Evolutionary conservation across 2,329 filamentous ascomycete species (phyloP).

Genomic region (Periconia digitata): DNA sequence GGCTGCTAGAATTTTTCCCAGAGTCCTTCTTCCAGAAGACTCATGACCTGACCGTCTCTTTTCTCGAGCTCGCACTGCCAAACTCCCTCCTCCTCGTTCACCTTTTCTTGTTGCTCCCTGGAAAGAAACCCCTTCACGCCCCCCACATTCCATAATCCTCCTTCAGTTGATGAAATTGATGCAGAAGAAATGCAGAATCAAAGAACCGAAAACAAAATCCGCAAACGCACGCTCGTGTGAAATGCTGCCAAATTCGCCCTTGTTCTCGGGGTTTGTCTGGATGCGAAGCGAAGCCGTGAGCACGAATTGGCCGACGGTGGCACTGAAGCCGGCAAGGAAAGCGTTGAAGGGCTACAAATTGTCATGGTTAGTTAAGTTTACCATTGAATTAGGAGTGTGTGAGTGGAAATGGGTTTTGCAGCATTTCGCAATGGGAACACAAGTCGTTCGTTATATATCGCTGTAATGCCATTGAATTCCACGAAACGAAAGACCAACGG

Average conservation of each 20-base stretch:
- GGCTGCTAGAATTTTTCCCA: too few species aligned
- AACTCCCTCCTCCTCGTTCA: too few species aligned
- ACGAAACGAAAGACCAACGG: neutral
- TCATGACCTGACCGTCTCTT: too few species aligned
- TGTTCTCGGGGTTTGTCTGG: slow-evolving; percentile 84
- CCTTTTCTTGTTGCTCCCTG: neutral
- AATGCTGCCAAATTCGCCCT: slow-evolving; percentile 72
- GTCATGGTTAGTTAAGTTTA: neutral
- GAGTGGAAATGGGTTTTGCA: neutral
- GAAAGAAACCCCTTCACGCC: neutral
- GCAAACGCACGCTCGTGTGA: slow-evolving; percentile 91
- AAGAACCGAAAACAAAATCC: slow-evolving; percentile 90
- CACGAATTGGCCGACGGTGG: slow-evolving; percentile 96
- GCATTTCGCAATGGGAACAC: too few species aligned
- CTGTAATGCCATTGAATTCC: neutral
- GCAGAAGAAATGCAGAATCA: slow-evolving; percentile 98
- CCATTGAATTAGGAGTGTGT: too few species aligned
- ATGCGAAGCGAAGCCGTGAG: slow-evolving; percentile 88
- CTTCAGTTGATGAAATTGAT: slow-evolving; percentile 99
- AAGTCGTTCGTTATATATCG: too few species aligned
- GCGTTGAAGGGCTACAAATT: slow-evolving; percentile 89
- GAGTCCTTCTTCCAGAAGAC: too few species aligned
- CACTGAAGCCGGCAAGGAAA: slow-evolving; percentile 91
- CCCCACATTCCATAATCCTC: neutral
- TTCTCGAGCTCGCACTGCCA: too few species aligned